Evolutionary conservation across 2,329 filamentous ascomycete species (phyloP).

Genomic region (Xylariaceae sp.): DNA sequence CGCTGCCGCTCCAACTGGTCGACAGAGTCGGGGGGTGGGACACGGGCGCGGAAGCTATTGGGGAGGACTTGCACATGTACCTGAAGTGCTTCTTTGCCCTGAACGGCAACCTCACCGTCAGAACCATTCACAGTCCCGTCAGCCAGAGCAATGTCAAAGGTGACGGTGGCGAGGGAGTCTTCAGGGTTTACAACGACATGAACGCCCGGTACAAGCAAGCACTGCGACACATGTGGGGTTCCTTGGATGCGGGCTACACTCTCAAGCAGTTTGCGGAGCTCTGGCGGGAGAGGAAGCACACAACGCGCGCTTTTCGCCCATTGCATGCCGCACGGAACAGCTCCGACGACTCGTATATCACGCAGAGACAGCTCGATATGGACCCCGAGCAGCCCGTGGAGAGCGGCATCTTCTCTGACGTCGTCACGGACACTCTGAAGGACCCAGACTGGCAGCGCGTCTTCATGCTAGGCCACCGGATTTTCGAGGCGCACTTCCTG

Average conservation of each 20-base stretch:
- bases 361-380: constrained; percentile 34
- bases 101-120: constrained; percentile 58
- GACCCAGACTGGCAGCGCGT: constrained; percentile 48
- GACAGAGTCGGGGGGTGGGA: constrained; percentile 68
- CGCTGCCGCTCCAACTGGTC: constrained; percentile 57
- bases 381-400: constrained; percentile 34
- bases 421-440: constrained; percentile 43
- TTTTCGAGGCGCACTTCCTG: constrained; percentile 70
- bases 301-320: constrained; percentile 45
- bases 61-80: constrained; percentile 72
- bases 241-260: constrained; percentile 60
- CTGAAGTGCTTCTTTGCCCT: constrained; percentile 71
- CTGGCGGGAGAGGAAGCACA: constrained; percentile 51
- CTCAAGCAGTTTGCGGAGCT: constrained; percentile 50
- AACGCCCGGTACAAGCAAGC: constrained; percentile 64
- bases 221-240: constrained; percentile 69
- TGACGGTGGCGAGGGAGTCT: constrained; percentile 45
- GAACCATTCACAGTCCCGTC: constrained; percentile 59
- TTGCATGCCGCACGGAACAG: constrained; percentile 45
- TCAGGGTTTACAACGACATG: constrained; percentile 50
- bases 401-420: constrained; percentile 47
- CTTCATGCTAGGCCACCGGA: constrained; percentile 52
- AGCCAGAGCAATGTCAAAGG: constrained; percentile 67
- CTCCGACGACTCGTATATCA: constrained; percentile 38
- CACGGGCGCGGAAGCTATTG: constrained; percentile 61